Evolutionary conservation across 2,329 filamentous ascomycete genomes (phyloP), one percentile per base, ranked within the genome.

Genomic region (Alternaria brassicae): DNA sequence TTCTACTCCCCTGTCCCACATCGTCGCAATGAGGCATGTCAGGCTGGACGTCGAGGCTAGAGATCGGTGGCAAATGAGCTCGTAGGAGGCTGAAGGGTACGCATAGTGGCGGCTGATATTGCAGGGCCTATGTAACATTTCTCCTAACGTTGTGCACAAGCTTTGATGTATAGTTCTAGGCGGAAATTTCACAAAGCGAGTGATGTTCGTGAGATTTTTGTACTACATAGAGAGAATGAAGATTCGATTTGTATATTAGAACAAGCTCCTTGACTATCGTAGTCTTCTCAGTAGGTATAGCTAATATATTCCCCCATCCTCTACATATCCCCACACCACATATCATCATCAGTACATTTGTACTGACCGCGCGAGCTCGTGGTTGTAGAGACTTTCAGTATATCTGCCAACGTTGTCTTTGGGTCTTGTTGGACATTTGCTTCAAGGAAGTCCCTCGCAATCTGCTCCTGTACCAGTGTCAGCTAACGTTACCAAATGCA

Each of bases 371-470:
- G 60, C 13, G 50, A 68, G 21, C 53, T 45, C 9, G 42, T 58
- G 6, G 52, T 67, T 3, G 57, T 53, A 21, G 60, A 68, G 10
- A 68, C 27, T 1, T 36, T 53, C 37, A 82, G 64, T 27, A 83
- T 70, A 17, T 80, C 73, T 5, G 74, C 72, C 8, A 83, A 63
- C 7, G 76, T 58, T n/a, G 41, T 60, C 44, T 75, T 74, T 3
- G 81, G 76, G 44, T 78, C 65, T 0, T 30, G 56, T 17, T 72
- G 64, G 17, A 79, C 62, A 27, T 81, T 77, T 9, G 74, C 67
- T 41, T 72, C 71, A 3, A 83, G 71, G 41, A 83, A 82, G 3
- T 76, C 70, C 28, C 81, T 72, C 15, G 80, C 81, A 48, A 82
- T 78, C 19, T 67, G 67, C 61, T 83, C 81, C 79, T 71, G 8